A percentile compares a stretch with the other conserved stretches of the same genome.
Evolutionary conservation across 345 rosid species (phyloP).

Genomic region (Salix exigua): DNA sequence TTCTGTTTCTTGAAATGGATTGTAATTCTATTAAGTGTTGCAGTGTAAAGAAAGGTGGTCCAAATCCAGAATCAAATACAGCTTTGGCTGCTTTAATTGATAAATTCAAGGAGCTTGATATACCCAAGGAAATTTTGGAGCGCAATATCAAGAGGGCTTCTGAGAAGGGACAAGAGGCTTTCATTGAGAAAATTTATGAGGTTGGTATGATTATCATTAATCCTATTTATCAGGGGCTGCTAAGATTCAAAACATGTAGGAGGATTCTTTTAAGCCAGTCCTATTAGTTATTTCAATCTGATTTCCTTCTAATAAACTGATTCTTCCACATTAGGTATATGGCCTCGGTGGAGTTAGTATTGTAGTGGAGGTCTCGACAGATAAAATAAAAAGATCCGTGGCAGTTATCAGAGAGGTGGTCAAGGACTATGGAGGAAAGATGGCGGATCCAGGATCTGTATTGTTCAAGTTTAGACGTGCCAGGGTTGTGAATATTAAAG

Average conservation of each 20-base stretch:
- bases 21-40: slow-evolving; percentile 16
- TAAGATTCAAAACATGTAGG: not conserved
- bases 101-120: slow-evolving; percentile 83
- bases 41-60: slow-evolving; percentile 88
- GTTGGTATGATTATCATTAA: slow-evolving; percentile 29
- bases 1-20: slow-evolving; percentile 2
- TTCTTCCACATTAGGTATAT: slow-evolving; percentile 57
- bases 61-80: slow-evolving; percentile 70
- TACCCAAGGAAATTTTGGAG: slow-evolving; percentile 90
- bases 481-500: slow-evolving; percentile 68
- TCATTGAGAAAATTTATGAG: slow-evolving; percentile 83
- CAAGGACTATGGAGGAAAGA: slow-evolving; percentile 84
- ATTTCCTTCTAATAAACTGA: slow-evolving; percentile 7
- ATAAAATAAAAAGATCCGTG: slow-evolving; percentile 80
- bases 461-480: slow-evolving; percentile 85
- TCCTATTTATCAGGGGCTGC: slow-evolving; percentile 14
- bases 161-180: slow-evolving; percentile 89
- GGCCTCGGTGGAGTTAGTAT: slow-evolving; percentile 93
- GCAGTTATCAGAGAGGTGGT: slow-evolving; percentile 79
- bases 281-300: not conserved
- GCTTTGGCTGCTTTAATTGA: slow-evolving; percentile 73
- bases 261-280: not conserved
- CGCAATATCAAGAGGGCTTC: slow-evolving; percentile 87
- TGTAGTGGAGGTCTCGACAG: slow-evolving; percentile 85
- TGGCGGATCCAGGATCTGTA: slow-evolving; percentile 95